phyloP scores from a whole-genome alignment of 106 monocot species.

The Ottelia alismoides region DNA sequence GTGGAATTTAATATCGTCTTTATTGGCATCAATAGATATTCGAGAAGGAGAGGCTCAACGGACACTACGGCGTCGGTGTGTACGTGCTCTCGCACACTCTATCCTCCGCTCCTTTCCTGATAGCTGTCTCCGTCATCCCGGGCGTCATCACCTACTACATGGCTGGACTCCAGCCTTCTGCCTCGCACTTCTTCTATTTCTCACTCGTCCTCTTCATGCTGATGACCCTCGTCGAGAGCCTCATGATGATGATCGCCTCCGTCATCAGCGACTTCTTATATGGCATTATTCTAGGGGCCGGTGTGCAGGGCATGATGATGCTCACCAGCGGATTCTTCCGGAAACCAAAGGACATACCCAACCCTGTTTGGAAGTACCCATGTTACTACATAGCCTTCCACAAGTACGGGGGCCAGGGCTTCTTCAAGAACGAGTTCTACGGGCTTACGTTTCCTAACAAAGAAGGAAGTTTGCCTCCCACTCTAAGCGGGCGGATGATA shows the following conservation, averaged over 20 bases:
- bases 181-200: slow-evolving; percentile 6
- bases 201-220: slow-evolving; percentile 3
- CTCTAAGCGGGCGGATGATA: too few species aligned
- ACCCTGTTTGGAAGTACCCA: too few species aligned
- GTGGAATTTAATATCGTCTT: too few species aligned
- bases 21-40: too few species aligned
- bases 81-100: slow-evolving; percentile 7
- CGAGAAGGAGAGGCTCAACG: slow-evolving; percentile 9
- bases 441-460: too few species aligned
- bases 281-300: slow-evolving; percentile 8
- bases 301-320: too few species aligned
- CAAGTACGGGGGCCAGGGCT: too few species aligned
- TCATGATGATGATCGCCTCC: slow-evolving; percentile 13
- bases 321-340: too few species aligned
- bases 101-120: slow-evolving; percentile 8
- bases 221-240: slow-evolving; percentile 8
- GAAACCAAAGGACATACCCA: too few species aligned
- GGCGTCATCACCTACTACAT: slow-evolving; percentile 10
- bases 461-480: too few species aligned
- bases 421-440: too few species aligned
- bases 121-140: slow-evolving; percentile 1
- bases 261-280: slow-evolving; percentile 5
- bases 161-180: slow-evolving; percentile 5
- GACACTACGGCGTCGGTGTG: slow-evolving; percentile 8
- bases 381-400: too few species aligned